These are phyloP conservation scores for Pyrus betulifolia DNA, from an alignment of 306 rosid species.

Conservation along the genomic window DNA sequence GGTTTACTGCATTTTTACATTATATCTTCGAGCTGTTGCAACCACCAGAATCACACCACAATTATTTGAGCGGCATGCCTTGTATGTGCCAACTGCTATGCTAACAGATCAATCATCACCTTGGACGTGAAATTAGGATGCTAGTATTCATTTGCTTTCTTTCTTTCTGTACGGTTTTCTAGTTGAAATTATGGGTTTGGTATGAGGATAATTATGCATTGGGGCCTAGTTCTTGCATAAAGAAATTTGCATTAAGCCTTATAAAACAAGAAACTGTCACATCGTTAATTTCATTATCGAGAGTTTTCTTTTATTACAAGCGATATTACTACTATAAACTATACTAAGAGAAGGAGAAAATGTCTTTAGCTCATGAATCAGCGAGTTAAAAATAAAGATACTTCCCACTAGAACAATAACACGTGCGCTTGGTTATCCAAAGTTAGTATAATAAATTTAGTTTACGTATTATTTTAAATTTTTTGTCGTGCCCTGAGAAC, in stretches of 20 bases:
- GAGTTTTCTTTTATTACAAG: too few relatives aligned
- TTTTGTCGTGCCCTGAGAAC: neutral
- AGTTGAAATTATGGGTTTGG: neutral
- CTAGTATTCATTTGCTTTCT: too few relatives aligned
- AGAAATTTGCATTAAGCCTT: neutral
- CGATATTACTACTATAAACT: too few relatives aligned
- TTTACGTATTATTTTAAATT: too few relatives aligned
- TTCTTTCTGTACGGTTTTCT: neutral
- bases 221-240: neutral
- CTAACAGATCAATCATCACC: neutral
- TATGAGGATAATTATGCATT: neutral
- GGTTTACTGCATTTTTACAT: neutral
- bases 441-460: too few relatives aligned
- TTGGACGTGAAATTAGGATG: neutral
- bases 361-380: too few relatives aligned
- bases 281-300: too few relatives aligned
- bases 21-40: neutral
- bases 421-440: too few relatives aligned
- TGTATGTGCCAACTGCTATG: neutral
- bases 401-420: neutral
- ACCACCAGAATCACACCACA: constrained; percentile 5
- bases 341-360: too few relatives aligned
- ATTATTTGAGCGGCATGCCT: neutral
- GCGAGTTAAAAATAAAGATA: neutral
- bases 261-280: neutral